Conservation (phyloP, 768 basidiomycete species). For the Paxillus rubicundulus region DNA sequence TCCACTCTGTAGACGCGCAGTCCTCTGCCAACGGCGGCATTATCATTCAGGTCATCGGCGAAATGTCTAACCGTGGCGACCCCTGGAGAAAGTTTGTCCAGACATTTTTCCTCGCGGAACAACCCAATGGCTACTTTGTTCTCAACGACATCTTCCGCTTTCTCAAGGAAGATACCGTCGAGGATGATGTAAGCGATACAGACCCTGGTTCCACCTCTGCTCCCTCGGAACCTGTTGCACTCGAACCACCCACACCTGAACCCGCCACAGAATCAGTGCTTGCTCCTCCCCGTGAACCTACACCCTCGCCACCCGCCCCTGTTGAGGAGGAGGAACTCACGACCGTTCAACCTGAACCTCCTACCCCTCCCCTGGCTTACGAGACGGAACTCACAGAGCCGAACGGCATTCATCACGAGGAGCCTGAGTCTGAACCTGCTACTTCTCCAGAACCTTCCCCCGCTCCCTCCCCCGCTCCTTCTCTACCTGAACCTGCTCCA, state of each 20-base stretch:
- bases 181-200: constrained; percentile 64
- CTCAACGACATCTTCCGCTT: constrained; percentile 99
- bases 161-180: constrained; percentile 91
- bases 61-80: constrained; percentile 92
- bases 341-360: constrained; percentile 33
- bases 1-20: constrained; percentile 97
- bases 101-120: constrained; percentile 99
- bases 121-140: constrained; percentile 98
- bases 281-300: constrained; percentile 30
- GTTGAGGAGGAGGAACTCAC: constrained; percentile 39
- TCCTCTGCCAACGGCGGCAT: constrained; percentile 93
- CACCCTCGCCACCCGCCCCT: constrained; percentile 26
- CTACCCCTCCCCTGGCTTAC: constrained; percentile 34
- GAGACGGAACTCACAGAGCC: constrained; percentile 42
- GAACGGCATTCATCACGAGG: constrained; percentile 39
- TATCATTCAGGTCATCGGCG: constrained; percentile 98
- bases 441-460: constrained; percentile 25
- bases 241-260: constrained; percentile 29
- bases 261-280: constrained; percentile 32
- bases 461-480: constrained; percentile 23
- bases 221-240: constrained; percentile 36
- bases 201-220: constrained; percentile 35
- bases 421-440: constrained; percentile 31
- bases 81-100: constrained; percentile 99
- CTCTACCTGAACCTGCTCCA: constrained; percentile 29